These are phyloP conservation scores for Fusarium algeriense DNA, from an alignment of 2,329 filamentous ascomycete species.

Conservation along the genomic window DNA sequence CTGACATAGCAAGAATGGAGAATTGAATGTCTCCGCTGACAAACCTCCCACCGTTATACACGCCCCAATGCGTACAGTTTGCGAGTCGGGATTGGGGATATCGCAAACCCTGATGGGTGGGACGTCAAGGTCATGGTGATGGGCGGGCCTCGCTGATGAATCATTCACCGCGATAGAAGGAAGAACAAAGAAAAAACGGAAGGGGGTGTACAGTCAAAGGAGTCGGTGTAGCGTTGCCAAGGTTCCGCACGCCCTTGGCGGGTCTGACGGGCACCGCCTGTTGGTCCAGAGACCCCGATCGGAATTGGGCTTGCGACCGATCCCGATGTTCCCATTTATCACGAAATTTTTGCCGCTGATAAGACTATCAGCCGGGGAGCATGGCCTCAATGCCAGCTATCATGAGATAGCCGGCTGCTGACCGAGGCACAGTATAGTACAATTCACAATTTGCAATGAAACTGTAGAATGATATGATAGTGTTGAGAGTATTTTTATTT, in stretches of 20 bases:
- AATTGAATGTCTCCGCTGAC: slow-evolving; percentile 29
- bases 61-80: slow-evolving; percentile 20
- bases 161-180: slow-evolving; percentile 36
- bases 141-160: slow-evolving; percentile 38
- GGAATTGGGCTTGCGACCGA: slow-evolving; percentile 35
- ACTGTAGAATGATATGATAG: slow-evolving; percentile 7
- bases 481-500: slow-evolving; percentile 32
- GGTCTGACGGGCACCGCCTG: slow-evolving; percentile 13
- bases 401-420: slow-evolving; percentile 27
- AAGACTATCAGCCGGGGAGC: slow-evolving; percentile 29
- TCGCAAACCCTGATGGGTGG: slow-evolving; percentile 24
- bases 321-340: slow-evolving; percentile 31
- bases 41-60: slow-evolving; percentile 26
- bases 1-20: slow-evolving; percentile 17
- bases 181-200: neutral
- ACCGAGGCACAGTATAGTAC: slow-evolving; percentile 18
- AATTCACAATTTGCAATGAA: slow-evolving; percentile 13
- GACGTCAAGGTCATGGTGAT: slow-evolving; percentile 34
- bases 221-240: slow-evolving; percentile 10
- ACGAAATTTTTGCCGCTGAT: slow-evolving; percentile 37
- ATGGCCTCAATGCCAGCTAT: slow-evolving; percentile 28
- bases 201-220: slow-evolving; percentile 8
- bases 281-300: slow-evolving; percentile 35
- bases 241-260: slow-evolving; percentile 8
- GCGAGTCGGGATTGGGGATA: slow-evolving; percentile 24